Base-by-base conservation (phyloP, 2,329 filamentous ascomycete genomes). In the Colletotrichum cuscutae region DNA sequence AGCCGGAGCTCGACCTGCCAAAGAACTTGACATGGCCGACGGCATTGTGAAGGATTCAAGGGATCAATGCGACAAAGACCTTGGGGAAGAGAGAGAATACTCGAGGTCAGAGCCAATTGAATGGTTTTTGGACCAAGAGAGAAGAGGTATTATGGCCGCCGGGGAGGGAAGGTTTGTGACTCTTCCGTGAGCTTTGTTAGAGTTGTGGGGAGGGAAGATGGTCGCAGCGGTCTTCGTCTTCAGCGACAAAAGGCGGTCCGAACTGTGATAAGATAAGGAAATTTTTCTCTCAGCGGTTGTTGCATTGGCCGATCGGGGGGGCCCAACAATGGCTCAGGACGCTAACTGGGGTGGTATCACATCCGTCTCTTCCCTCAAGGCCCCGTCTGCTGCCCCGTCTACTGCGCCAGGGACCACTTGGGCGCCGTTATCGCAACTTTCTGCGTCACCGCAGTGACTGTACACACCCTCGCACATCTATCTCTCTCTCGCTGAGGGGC, bases 1-100 rank as follows among this genome's bases (percentile, higher is more conserved):
- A 78, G 87, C 85, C 82, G 89, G 88, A 79, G 88, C 87, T 80
- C 89, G 87, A 79, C 88, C 87, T 78, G 88, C 88, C 82, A 90
- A 80, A 75, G 81, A 79, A 76, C 79, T 77, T 71, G 81, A 80
- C 78, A 84, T 81, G 78, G 81, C 80, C 77, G 81, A 80, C 79
- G 81, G 82, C 83, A 84, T 84, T 76, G 78, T 74, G 35, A 63
- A 56, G 24, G 56, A 64, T 67, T 71, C 60, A 54, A 46, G 37
- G 28, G 58, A n/a, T 49, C 73, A 71, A 63, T 65, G 42, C 60
- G 52, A 67, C 66, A 63, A 46, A 57, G 57, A 67, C 68, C 67
- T 58, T 46, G 22, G 53, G 26, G 66, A 65, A 46, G 54, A 56
- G 65, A 35, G 62, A 35, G 30, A 52, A 35, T 54, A 46, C 67